phyloP scores from a whole-genome alignment of 169 alveolate species.

The Plasmodium vinckei region DNA sequence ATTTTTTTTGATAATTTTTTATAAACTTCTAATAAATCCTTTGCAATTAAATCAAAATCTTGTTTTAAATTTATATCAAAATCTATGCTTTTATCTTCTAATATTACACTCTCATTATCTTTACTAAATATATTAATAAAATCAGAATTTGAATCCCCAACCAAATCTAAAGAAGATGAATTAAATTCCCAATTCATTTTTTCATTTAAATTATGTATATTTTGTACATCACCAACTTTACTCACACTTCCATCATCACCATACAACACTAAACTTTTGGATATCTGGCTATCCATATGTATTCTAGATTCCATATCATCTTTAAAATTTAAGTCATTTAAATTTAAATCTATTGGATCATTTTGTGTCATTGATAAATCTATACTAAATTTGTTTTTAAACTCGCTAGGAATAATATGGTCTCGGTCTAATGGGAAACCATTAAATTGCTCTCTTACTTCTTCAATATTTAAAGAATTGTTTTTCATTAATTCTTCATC shows the following conservation, averaged over 20 bases:
- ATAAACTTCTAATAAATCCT: conserved; percentile 58
- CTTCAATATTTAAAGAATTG: conserved; percentile 57
- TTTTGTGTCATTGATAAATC: conserved; percentile 51
- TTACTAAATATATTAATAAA: conserved; percentile 49
- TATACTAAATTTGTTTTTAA: conserved; percentile 40
- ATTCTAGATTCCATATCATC: conserved; percentile 58
- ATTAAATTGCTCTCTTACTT: conserved; percentile 57
- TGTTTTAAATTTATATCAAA: conserved; percentile 54
- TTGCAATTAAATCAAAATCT: conserved; percentile 67
- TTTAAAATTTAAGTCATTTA: conserved; percentile 48
- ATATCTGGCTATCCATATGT: conserved; percentile 52
- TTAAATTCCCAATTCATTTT: conserved; percentile 60
- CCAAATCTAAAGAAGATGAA: conserved; percentile 42
- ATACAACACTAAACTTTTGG: conserved; percentile 40
- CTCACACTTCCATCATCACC: conserved; percentile 25
- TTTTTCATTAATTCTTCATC: conserved; percentile 39
- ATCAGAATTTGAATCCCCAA: conserved; percentile 18
- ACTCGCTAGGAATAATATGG: conserved; percentile 15
- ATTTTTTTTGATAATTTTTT: conserved; percentile 64
- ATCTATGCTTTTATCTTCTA: conserved; percentile 38
- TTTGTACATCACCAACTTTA: conserved; percentile 28
- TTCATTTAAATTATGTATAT: conserved; percentile 27
- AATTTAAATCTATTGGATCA: conserved; percentile 55
- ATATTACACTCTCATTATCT: conserved; percentile 49
- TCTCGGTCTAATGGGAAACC: conserved; percentile 19